Base-by-base conservation (phyloP, 225 moss, liverwort and hornwort genomes). In the Sphagnum tenellum region DNA sequence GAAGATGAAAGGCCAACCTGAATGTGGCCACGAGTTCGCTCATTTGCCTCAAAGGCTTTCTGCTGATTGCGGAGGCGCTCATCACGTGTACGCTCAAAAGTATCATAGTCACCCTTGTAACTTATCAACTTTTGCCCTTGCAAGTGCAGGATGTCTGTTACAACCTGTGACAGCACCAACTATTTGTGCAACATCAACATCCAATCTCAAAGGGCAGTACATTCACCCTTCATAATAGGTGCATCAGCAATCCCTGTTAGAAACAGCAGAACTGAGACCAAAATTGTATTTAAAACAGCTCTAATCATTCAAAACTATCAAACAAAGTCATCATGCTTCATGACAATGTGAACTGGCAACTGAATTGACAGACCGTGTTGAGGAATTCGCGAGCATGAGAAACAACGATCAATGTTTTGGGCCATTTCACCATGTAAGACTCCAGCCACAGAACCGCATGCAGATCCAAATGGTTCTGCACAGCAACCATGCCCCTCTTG, bases 371-470 rank as follows among this genome's bases (percentile, higher is more conserved):
- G 67, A 96, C 98, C 77, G 98, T 83, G 75, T 98, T 98, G 64
- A 98, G 71, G 55, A 98, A 98, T 75, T 98, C 93, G 14, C 98
- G 85, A 5, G 98, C 98, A 71, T 98, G 90, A 44, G 98, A 98
- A 5, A 98, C 98, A 50, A 98, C 90, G 76, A 98, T 98, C 66
- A 98, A 73, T 50, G 98, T 93, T 70, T 98, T 98, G 2, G 98
- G 93, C 98, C 98, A 98, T 66, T 98, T 98, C 69, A 88, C 66
- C 63, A 98, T 64, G 73, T 98, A 98, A 63, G 88, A 78, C 61
- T 98, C 98, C 76, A 98, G 80, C 98, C 98, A 98, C 50, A 98
- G 74, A 49, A 98, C 98, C 46, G 98, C 98, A 76, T 98, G 98
- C 67, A 98, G 77, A 86, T 98, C 98, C 87, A 98, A 78, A 74